Conservation (phyloP, 202 grass and related monocot genomes). For the Setaria italica region DNA sequence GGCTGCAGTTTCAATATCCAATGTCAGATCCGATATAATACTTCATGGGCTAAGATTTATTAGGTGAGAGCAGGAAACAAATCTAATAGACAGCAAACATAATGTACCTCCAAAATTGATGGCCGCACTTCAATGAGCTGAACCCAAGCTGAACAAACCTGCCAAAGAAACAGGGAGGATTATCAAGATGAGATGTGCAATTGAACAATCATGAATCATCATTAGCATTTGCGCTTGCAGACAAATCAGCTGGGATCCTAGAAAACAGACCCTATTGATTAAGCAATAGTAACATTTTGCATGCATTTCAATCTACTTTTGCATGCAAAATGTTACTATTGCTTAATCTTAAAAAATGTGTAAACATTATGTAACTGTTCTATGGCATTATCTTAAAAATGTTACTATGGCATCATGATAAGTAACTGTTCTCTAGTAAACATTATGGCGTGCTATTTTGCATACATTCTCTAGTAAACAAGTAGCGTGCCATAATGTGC, state of each 20-base stretch:
- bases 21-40: conserved; percentile 45
- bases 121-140: conserved; percentile 94
- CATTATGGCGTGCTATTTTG: not conserved
- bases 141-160: conserved; percentile 97
- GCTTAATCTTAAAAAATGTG: no score
- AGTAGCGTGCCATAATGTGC: not conserved
- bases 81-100: conserved; percentile 30
- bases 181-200: conserved; percentile 37
- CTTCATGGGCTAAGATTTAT: conserved; percentile 1
- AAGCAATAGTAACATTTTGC: conserved; percentile 21
- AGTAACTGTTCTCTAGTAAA: no score
- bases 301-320: not conserved
- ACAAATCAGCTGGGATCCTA: conserved; percentile 30
- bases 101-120: conserved; percentile 88
- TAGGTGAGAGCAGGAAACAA: conserved; percentile 27
- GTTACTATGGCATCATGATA: no score
- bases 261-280: conserved; percentile 26
- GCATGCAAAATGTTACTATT: no score
- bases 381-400: no score
- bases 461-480: conserved; percentile 39
- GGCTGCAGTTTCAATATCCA: conserved; percentile 64
- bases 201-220: not conserved
- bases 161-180: conserved; percentile 36
- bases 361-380: no score
- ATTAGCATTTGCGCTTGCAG: conserved; percentile 28